Evolutionary conservation across 2,329 filamentous ascomycete genomes (phyloP).

Genomic region (Aaosphaeria pasadenensis): DNA sequence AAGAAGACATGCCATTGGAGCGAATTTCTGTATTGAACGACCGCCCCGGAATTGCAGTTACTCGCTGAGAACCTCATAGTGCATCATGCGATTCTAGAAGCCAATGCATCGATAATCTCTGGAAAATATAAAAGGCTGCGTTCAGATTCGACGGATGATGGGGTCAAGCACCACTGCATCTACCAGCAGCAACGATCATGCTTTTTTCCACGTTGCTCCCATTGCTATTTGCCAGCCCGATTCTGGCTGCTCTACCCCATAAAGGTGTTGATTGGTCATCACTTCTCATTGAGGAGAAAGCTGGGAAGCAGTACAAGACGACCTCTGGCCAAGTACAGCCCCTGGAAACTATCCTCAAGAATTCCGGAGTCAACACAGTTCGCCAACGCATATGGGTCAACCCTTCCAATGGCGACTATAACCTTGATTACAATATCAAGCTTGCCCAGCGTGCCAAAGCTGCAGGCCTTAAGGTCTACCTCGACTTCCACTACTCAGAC

Average conservation of each 20-base stretch:
- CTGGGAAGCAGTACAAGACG: slow-evolving; percentile 61
- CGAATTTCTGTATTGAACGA: background rate
- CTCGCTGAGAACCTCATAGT: too few relatives aligned
- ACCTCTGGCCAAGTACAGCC: slow-evolving; percentile 51
- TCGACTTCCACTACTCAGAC: slow-evolving; percentile 67
- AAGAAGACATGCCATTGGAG: background rate
- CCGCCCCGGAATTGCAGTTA: too few relatives aligned
- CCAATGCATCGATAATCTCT: too few relatives aligned
- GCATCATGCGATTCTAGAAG: too few relatives aligned
- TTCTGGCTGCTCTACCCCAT: slow-evolving; percentile 54
- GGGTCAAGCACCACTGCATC: too few relatives aligned
- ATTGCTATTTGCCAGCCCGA: slow-evolving; percentile 17
- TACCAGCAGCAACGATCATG: slow-evolving; percentile 13
- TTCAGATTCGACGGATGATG: too few relatives aligned
- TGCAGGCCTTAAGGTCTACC: slow-evolving; percentile 58
- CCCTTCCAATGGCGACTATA: slow-evolving; percentile 58
- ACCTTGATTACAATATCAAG: slow-evolving; percentile 66
- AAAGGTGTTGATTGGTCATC: slow-evolving; percentile 72
- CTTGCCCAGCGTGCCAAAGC: slow-evolving; percentile 64
- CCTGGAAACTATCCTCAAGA: slow-evolving; percentile 62
- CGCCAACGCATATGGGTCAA: slow-evolving; percentile 73
- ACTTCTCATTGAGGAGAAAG: slow-evolving; percentile 59
- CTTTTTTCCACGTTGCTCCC: slow-evolving; percentile 20
- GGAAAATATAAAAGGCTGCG: too few relatives aligned
- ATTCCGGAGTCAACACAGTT: slow-evolving; percentile 65